Evolutionary conservation across 768 basidiomycete species (phyloP).

Genomic region (Termitomyces sp.): DNA sequence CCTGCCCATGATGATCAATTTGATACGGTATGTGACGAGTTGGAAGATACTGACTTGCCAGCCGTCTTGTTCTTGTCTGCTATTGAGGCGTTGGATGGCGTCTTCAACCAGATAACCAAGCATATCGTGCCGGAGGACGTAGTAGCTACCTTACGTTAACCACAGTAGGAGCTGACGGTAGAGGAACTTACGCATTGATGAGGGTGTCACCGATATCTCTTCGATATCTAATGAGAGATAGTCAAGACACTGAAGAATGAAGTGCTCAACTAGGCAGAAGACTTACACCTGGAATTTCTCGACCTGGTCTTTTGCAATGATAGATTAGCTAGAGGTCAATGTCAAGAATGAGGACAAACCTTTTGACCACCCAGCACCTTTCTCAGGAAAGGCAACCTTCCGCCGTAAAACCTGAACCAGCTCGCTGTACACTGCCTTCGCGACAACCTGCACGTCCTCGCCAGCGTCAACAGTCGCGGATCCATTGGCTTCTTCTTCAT

Average conservation of each 20-base stretch:
- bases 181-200: constrained; percentile 69
- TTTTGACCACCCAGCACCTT: constrained; percentile 55
- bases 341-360: constrained; percentile 39
- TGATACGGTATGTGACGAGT: background rate
- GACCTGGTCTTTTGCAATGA: constrained; percentile 51
- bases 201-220: constrained; percentile 84
- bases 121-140: constrained; percentile 83
- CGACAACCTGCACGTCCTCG: constrained; percentile 33
- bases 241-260: background rate
- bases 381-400: constrained; percentile 72
- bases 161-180: background rate
- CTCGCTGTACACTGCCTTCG: constrained; percentile 75
- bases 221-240: constrained; percentile 53
- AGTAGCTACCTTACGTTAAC: constrained; percentile 48
- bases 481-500: constrained; percentile 9
- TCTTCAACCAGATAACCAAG: constrained; percentile 64
- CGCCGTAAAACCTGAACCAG: constrained; percentile 63
- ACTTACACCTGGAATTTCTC: constrained; percentile 78
- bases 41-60: constrained; percentile 62
- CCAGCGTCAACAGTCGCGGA: constrained; percentile 20
- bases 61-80: constrained; percentile 36
- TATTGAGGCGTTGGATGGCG: constrained; percentile 47
- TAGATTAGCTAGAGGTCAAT: background rate
- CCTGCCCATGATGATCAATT: constrained; percentile 33
- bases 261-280: background rate